Evolutionary conservation across 148 eudicot species (phyloP).

Genomic region (Rheum nobile): DNA sequence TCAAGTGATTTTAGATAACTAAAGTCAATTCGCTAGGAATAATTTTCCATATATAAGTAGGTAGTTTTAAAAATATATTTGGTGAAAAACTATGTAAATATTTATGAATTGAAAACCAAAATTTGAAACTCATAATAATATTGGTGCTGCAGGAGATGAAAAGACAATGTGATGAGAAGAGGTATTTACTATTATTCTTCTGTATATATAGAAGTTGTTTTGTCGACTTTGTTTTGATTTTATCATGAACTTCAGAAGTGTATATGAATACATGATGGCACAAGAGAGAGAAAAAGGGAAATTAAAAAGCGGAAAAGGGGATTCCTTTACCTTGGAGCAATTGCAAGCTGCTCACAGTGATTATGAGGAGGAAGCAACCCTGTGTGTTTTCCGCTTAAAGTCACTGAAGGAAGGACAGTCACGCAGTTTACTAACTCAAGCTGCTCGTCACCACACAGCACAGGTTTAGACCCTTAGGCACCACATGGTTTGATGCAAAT

Average conservation of each 20-base stretch:
- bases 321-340: constrained; percentile 47
- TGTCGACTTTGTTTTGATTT: constrained; percentile 13
- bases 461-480: constrained; percentile 42
- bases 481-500: neutral
- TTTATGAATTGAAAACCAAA: neutral
- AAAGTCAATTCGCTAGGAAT: neutral
- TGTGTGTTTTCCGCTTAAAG: constrained; percentile 78
- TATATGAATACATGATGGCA: constrained; percentile 62
- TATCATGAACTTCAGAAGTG: constrained; percentile 36
- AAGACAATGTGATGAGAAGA: constrained; percentile 81
- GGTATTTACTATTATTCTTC: constrained; percentile 26
- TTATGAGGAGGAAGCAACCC: constrained; percentile 84
- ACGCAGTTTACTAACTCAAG: constrained; percentile 88
- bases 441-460: constrained; percentile 96
- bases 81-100: neutral
- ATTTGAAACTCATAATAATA: neutral
- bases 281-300: constrained; percentile 70
- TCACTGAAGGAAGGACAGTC: constrained; percentile 95
- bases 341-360: constrained; percentile 68
- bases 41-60: neutral
- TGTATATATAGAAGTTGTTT: neutral
- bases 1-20: neutral
- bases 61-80: neutral
- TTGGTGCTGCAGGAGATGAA: constrained; percentile 70
- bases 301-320: constrained; percentile 71